phyloP scores from a whole-genome alignment of 2,329 filamentous ascomycete genomes.

The Scedosporium aurantiacum region DNA sequence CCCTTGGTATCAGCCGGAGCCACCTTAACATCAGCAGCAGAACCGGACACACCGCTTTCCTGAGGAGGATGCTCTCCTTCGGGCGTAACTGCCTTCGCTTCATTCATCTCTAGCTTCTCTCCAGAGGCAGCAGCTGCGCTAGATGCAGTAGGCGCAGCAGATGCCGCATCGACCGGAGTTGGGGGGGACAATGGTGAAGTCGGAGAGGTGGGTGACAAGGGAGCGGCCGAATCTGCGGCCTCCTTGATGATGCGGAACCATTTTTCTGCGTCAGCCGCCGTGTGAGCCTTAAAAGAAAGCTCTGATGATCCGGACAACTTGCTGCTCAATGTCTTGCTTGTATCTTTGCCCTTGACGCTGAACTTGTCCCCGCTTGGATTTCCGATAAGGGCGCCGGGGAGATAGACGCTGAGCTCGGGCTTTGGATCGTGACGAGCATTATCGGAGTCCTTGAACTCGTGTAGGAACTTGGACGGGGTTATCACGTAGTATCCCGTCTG shows the following conservation, averaged over 20 bases:
- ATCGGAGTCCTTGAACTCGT: slow-evolving; percentile 94
- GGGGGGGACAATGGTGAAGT: slow-evolving; percentile 19
- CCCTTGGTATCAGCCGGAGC: slow-evolving; percentile 4
- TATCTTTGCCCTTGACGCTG: slow-evolving; percentile 90
- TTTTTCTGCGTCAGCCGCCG: slow-evolving; percentile 65
- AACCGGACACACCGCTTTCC: slow-evolving; percentile 8
- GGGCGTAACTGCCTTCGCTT: slow-evolving; percentile 10
- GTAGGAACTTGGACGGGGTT: slow-evolving; percentile 76
- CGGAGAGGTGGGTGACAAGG: slow-evolving; percentile 19
- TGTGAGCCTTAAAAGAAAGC: slow-evolving; percentile 78
- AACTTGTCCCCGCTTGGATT: slow-evolving; percentile 69
- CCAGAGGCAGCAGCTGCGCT: slow-evolving; percentile 14
- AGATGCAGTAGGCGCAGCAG: background rate
- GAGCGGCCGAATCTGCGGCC: slow-evolving; percentile 38
- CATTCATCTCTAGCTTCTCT: slow-evolving; percentile 14
- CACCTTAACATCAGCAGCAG: slow-evolving; percentile 11
- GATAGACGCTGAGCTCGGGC: slow-evolving; percentile 81
- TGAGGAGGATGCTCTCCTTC: background rate
- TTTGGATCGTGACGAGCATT: slow-evolving; percentile 57
- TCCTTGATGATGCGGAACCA: slow-evolving; percentile 69
- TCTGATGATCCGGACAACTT: slow-evolving; percentile 74
- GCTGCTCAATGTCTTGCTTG: slow-evolving; percentile 66
- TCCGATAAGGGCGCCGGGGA: slow-evolving; percentile 80
- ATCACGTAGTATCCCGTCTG: slow-evolving; percentile 81
- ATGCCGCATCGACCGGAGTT: background rate